A percentile compares a stretch with the other conserved stretches of the same genome.
Conservation (phyloP, 2,329 filamentous ascomycete genomes). For the Aureobasidium lini region DNA sequence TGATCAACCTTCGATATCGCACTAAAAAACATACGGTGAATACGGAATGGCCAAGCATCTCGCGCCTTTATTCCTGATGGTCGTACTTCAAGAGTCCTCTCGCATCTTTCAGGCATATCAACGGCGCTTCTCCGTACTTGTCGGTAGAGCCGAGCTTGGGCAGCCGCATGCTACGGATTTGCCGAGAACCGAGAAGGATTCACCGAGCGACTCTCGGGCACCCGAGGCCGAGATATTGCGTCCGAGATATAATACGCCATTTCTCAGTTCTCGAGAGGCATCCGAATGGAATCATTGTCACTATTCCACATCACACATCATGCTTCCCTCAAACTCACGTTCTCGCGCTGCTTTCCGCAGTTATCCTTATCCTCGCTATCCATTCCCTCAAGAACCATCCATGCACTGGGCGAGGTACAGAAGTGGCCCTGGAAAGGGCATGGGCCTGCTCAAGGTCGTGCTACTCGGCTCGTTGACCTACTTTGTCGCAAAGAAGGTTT, state of each 20-base stretch:
- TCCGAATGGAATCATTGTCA: no score
- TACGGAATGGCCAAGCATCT: no score
- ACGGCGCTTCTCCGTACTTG: no score
- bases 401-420: neutral
- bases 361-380: neutral
- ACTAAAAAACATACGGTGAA: no score
- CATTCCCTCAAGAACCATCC: neutral
- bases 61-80: no score
- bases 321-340: neutral
- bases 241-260: neutral
- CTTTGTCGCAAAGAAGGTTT: neutral
- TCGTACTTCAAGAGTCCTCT: no score
- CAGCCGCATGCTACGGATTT: no score
- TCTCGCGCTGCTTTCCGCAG: neutral
- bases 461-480: neutral
- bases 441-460: neutral
- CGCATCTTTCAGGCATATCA: no score
- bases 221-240: neutral
- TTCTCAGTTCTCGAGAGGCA: neutral
- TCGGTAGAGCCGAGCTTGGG: neutral
- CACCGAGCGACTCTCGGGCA: neutral
- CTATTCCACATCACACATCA: neutral
- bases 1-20: no score
- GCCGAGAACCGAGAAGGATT: neutral
- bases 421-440: neutral